Evolutionary conservation across 495 filamentous ascomycete species (phyloP), one percentile per base, ranked within the genome.

Genomic region (Hypoxylon fuscum): DNA sequence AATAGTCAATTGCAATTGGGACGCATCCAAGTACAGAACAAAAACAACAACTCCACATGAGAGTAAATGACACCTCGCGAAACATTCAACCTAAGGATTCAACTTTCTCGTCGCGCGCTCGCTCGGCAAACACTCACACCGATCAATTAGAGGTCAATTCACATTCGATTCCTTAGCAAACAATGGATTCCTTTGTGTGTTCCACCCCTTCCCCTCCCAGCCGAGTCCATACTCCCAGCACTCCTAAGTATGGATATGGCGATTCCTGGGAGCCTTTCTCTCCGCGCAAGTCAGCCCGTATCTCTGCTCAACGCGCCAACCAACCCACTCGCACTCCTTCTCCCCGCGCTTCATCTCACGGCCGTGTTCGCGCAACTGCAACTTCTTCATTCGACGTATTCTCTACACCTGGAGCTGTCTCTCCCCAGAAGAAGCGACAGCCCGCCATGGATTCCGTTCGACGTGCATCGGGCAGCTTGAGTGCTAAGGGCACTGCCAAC

Each of bases 201-300:
- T 73, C 77, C 27, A 92, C 92, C 62, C 88, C 90, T 34, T 87
- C 87, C 14, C 85, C 85, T 35, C 76, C 81, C 34, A 79, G 81
- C 25, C 77, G 78, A 37, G 71, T 89, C 42, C 81, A 82, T 55
- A 87, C 88, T 34, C 92, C 92, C 43, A 79, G 85, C 43, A 89
- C 92, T 34, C 92, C 92, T 14, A 85, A 83, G 31, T 85, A 87
- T 76, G 90, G 90, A 46, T 86, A 80, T 66, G 81, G 84, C 55
- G 90, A 96, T 76, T 70, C 76, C 46, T 91, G 87, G 74, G 84
- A 89, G 60, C 89, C 89, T 20, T 92, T 88, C 72, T 79, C 79
- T 74, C 81, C 85, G 11, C 78, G 86, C 43, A 83, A 85, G 41
- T 88, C 85, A 5, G 74, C 75, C 43, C 78, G 85, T 55, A 74